phyloP scores from a whole-genome alignment of 352 stramenopile species.

The Phytophthora agathidicida region DNA sequence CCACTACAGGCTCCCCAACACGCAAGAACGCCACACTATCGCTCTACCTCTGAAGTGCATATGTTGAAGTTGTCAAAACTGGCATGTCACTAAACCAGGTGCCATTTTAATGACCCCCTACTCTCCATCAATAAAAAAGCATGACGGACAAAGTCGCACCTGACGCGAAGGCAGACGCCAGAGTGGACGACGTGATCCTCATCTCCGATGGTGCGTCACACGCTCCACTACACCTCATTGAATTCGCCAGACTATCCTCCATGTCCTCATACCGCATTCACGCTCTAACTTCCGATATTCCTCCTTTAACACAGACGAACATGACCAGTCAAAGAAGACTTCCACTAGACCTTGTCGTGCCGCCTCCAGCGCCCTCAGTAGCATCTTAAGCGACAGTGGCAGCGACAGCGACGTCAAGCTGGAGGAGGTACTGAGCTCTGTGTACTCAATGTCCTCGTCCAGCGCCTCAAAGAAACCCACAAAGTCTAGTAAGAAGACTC shows the following conservation, averaged over 20 bases:
- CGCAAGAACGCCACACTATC: slow-evolving; percentile 39
- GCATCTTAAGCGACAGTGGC: slow-evolving; percentile 35
- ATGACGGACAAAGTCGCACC: slow-evolving; percentile 33
- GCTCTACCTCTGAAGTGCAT: slow-evolving; percentile 11
- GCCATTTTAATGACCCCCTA: background rate
- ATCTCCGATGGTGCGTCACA: slow-evolving; percentile 54
- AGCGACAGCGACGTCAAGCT: slow-evolving; percentile 43
- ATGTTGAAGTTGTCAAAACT: slow-evolving; percentile 18
- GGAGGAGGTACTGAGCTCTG: slow-evolving; percentile 28
- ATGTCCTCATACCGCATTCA: background rate
- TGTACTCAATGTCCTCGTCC: slow-evolving; percentile 9
- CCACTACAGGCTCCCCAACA: slow-evolving; percentile 17
- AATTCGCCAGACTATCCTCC: background rate
- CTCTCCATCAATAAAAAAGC: background rate
- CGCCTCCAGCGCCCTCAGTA: slow-evolving; percentile 14
- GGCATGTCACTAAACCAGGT: slow-evolving; percentile 3
- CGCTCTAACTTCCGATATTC: slow-evolving; percentile 1
- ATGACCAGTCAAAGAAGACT: slow-evolving; percentile 5
- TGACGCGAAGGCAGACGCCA: slow-evolving; percentile 8
- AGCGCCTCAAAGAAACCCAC: slow-evolving; percentile 7
- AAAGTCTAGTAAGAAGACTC: slow-evolving; percentile 3
- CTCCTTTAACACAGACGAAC: slow-evolving; percentile 25
- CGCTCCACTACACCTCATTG: background rate
- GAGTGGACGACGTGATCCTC: slow-evolving; percentile 41
- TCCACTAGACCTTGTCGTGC: slow-evolving; percentile 10